Evolutionary conservation across 2,329 filamentous ascomycete genomes (phyloP), one percentile per base, ranked within the genome.

Genomic region (Teratosphaeria zuluensis): DNA sequence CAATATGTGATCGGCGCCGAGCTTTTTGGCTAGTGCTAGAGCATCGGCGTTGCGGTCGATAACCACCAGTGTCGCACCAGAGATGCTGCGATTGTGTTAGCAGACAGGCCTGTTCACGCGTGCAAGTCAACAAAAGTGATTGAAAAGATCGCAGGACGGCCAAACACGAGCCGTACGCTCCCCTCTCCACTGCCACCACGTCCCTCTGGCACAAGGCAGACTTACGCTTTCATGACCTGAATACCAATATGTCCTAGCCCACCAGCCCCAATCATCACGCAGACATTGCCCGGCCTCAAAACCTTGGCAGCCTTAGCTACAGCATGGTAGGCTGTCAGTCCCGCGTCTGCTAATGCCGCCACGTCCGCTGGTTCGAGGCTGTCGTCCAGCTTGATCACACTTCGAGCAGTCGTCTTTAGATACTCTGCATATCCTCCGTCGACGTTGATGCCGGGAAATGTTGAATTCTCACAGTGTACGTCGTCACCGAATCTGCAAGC

Each of bases 361-460:
- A 67, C 65, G 48, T 67, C 64, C 14, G 63, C 62, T 1, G 65
- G 65, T 59, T 67, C 58, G 4, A 66, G 58, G 19, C 63, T 63
- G 16, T 65, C 61, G 42, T 66, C 64, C 5, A 67, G 59, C 35
- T 67, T 67, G 56, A 67, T 63, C 5, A 67, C 63, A 35, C 63
- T 65, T n/a, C 65, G 61, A 21, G 65, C 65, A 9, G 64, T 66
- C 7, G 63, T 67, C 42, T 65, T 66, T 53, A 66, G 56, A 51
- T 59, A 67, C 53, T 66, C 65, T 8, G 65, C 64, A 46, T 67
- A 66, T 11, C 65, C 65, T 21, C 65, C 65, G 53, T 67, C 63
- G 31, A 58, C 55, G 42, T 67, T 62, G 58, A 67, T 67, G n/a
- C 65, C 65, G 12, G 65, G 65, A 28, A 67, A 67, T 1, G 56